Evolutionary conservation across 2,329 filamentous ascomycete species (phyloP).

Genomic region (Botrytis fragariae): DNA sequence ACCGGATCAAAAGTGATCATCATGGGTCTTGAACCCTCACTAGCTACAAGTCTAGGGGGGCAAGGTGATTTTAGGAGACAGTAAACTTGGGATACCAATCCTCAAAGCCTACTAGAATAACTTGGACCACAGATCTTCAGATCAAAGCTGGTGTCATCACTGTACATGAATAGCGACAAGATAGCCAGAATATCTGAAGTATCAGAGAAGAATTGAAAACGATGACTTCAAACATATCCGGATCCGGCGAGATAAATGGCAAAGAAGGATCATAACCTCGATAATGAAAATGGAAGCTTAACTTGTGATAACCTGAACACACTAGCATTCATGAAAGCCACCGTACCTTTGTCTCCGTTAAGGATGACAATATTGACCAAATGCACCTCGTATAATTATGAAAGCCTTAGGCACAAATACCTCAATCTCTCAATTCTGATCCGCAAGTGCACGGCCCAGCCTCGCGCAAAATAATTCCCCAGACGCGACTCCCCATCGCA

Average conservation of each 20-base stretch:
- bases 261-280: too few species aligned
- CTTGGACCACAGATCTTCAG: background rate
- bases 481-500: conserved; percentile 15
- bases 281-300: background rate
- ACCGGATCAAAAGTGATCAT: background rate
- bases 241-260: background rate
- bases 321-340: background rate
- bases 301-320: background rate
- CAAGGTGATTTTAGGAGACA: background rate
- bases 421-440: background rate
- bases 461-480: conserved; percentile 14
- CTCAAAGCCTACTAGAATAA: background rate
- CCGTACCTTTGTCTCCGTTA: background rate
- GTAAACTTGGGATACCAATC: background rate
- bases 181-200: background rate
- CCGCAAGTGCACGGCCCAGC: conserved; percentile 10
- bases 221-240: background rate
- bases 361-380: background rate
- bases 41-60: background rate
- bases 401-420: background rate
- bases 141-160: background rate
- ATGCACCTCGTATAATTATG: background rate
- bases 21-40: background rate
- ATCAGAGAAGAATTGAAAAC: background rate
- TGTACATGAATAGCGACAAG: background rate